These are phyloP conservation scores for Mrakiaceae sp. DNA, from an alignment of 1,284 basidiomycete species.

Conservation along the genomic window DNA sequence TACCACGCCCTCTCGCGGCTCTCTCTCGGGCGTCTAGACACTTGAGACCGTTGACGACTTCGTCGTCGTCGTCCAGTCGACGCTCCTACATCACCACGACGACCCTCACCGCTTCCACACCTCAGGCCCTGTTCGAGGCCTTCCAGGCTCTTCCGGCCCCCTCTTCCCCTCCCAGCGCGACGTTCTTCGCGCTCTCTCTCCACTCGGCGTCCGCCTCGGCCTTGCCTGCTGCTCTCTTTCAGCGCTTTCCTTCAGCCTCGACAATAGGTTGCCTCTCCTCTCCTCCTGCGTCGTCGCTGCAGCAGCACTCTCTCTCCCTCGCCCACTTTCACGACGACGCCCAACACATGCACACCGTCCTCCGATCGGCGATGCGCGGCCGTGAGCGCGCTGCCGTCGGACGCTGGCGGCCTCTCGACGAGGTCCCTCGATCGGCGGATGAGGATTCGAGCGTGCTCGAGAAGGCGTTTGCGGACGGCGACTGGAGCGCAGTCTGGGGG, in stretches of 20 bases:
- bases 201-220: too few relatives aligned
- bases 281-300: not conserved
- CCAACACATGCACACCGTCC: not conserved
- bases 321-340: not conserved
- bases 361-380: constrained; percentile 1
- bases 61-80: too few relatives aligned
- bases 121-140: too few relatives aligned
- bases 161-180: too few relatives aligned
- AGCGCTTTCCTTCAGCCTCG: not conserved
- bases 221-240: not conserved
- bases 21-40: too few relatives aligned
- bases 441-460: not conserved
- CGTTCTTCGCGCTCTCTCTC: too few relatives aligned
- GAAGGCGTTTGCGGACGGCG: constrained; percentile 1
- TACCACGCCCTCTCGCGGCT: too few relatives aligned
- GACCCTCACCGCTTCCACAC: too few relatives aligned
- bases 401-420: constrained; percentile 5
- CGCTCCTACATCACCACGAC: too few relatives aligned
- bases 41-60: too few relatives aligned
- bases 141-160: too few relatives aligned
- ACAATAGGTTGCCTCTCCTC: constrained; percentile 5
- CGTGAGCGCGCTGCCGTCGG: not conserved
- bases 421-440: not conserved
- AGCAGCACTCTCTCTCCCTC: not conserved
- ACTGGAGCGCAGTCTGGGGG: constrained; percentile 6